Conservation (phyloP, 2,329 filamentous ascomycete genomes). For the Trichoderma arundinaceum region DNA sequence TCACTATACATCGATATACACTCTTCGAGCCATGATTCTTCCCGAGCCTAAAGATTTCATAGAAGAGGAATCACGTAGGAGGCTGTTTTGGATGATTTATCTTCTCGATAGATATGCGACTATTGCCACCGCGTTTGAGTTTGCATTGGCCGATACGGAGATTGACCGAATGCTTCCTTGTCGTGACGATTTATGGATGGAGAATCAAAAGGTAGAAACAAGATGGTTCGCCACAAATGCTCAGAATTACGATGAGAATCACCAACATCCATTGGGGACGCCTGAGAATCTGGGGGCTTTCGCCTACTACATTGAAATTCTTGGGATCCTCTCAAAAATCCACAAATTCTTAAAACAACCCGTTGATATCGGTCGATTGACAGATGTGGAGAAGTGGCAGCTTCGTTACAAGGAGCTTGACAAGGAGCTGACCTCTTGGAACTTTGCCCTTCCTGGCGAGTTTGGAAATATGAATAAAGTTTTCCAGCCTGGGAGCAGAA, state of each 20-base stretch:
- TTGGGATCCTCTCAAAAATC: constrained; percentile 85
- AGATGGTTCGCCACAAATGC: constrained; percentile 73
- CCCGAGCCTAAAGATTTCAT: constrained; percentile 85
- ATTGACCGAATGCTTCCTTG: constrained; percentile 88
- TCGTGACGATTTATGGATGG: constrained; percentile 82
- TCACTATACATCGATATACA: constrained; percentile 85
- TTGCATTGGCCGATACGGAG: constrained; percentile 85
- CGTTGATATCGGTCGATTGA: constrained; percentile 82
- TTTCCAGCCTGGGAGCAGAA: constrained; percentile 72
- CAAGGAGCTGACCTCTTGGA: constrained; percentile 79
- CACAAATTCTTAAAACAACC: constrained; percentile 89
- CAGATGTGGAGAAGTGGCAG: constrained; percentile 90
- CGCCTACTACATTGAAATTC: constrained; percentile 86
- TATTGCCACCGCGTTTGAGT: constrained; percentile 89
- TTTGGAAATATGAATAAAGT: constrained; percentile 84
- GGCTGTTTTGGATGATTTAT: constrained; percentile 95
- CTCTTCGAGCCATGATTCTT: constrained; percentile 80
- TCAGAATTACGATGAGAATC: constrained; percentile 47
- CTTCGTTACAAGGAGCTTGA: constrained; percentile 85
- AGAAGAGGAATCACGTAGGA: constrained; percentile 83
- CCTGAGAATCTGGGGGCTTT: constrained; percentile 86
- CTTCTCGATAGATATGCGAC: constrained; percentile 89
- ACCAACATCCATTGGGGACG: constrained; percentile 69
- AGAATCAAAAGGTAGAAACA: constrained; percentile 83
- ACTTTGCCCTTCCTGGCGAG: constrained; percentile 79